phyloP scores from a whole-genome alignment of 164 flowering plant genomes.

The Kingdonia uniflora region DNA sequence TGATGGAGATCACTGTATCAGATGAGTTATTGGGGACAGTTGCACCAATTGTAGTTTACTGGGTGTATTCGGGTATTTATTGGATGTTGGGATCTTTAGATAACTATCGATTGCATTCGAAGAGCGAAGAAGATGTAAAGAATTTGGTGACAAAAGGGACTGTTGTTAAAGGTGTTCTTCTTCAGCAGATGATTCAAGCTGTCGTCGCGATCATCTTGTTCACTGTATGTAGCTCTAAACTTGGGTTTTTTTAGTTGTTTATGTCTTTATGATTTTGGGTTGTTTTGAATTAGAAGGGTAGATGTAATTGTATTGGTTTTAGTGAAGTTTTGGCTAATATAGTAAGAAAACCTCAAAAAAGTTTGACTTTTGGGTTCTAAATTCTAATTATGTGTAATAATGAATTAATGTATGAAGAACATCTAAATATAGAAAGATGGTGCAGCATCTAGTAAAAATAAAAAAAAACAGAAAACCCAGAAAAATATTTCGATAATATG shows the following conservation, averaged over 20 bases:
- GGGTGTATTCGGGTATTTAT: slow-evolving; percentile 84
- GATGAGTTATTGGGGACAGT: slow-evolving; percentile 76
- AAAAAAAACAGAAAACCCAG: too few species aligned
- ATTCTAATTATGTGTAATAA: too few species aligned
- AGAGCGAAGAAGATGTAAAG: slow-evolving; percentile 75
- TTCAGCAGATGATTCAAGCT: slow-evolving; percentile 79
- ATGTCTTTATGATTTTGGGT: too few species aligned
- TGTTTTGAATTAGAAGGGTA: too few species aligned
- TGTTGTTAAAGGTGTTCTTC: slow-evolving; percentile 82
- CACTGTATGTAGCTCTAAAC: slow-evolving; percentile 43
- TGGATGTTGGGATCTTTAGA: slow-evolving; percentile 45
- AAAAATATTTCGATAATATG: too few species aligned
- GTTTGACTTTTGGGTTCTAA: too few species aligned
- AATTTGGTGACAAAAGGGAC: slow-evolving; percentile 66
- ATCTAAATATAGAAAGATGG: too few species aligned
- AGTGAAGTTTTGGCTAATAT: too few species aligned
- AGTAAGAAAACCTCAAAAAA: too few species aligned
- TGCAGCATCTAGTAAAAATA: too few species aligned
- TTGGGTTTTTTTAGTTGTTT: background rate
- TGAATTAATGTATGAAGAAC: too few species aligned
- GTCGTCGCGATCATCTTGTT: slow-evolving; percentile 65
- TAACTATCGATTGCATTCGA: slow-evolving; percentile 66
- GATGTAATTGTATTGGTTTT: too few species aligned
- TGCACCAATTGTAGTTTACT: slow-evolving; percentile 71
- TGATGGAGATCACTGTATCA: slow-evolving; percentile 38